phyloP scores from a whole-genome alignment of 2,329 filamentous ascomycete genomes.

The Graphilbum ipis-grandicollis region DNA sequence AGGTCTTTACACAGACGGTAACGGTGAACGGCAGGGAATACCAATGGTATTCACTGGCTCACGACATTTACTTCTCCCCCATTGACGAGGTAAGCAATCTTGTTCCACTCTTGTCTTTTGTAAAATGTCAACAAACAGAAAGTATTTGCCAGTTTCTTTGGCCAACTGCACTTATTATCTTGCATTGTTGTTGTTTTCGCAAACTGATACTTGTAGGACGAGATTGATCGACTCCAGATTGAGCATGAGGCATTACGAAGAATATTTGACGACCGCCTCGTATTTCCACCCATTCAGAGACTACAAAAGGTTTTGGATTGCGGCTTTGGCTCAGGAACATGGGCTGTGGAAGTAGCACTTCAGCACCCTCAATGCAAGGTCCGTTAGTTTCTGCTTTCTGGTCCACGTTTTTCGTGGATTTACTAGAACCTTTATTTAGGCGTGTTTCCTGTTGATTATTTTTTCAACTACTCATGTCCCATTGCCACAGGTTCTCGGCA shows the following conservation, averaged over 20 bases:
- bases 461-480: no score
- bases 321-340: slow-evolving; percentile 53
- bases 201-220: slow-evolving; percentile 30
- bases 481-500: slow-evolving; percentile 41
- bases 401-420: no score
- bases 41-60: slow-evolving; percentile 48
- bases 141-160: not conserved
- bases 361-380: slow-evolving; percentile 49
- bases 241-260: slow-evolving; percentile 45
- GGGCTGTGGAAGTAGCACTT: slow-evolving; percentile 52
- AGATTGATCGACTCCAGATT: slow-evolving; percentile 45
- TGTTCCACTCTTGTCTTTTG: no score
- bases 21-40: slow-evolving; percentile 45
- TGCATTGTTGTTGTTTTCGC: no score
- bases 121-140: not conserved
- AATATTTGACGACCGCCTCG: slow-evolving; percentile 48
- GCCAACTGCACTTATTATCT: no score
- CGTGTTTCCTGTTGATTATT: not conserved
- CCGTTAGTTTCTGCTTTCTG: slow-evolving; percentile 2
- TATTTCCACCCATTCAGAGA: slow-evolving; percentile 49
- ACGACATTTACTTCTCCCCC: slow-evolving; percentile 48
- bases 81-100: slow-evolving; percentile 44
- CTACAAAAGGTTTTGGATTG: slow-evolving; percentile 50
- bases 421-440: no score
- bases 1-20: slow-evolving; percentile 39